phyloP scores from a whole-genome alignment of 352 stramenopile species.

The Pythium diclinum region DNA sequence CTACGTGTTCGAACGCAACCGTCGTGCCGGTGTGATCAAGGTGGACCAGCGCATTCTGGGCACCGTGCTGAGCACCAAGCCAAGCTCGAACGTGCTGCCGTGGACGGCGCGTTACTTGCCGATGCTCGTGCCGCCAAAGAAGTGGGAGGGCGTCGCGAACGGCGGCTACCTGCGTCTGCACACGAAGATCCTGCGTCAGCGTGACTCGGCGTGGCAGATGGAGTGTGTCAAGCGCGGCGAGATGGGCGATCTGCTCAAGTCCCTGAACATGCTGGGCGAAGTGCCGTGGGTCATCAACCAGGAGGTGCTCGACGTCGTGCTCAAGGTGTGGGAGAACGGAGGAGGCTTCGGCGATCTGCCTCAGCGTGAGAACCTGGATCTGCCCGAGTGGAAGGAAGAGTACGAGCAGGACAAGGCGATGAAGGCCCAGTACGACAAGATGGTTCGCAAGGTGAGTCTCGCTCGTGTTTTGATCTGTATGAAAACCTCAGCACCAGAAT shows the following conservation, averaged over 20 bases:
- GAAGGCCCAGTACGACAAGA: conserved; percentile 59
- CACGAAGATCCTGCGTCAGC: conserved; percentile 92
- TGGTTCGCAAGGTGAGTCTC: conserved; percentile 64
- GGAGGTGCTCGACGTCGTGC: conserved; percentile 89
- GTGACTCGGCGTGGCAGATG: conserved; percentile 79
- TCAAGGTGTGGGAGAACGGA: conserved; percentile 89
- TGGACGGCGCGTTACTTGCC: conserved; percentile 90
- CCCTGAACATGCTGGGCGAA: conserved; percentile 91
- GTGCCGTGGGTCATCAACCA: conserved; percentile 96
- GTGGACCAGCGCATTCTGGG: conserved; percentile 62
- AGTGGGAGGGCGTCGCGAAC: conserved; percentile 87
- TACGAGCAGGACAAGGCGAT: conserved; percentile 65
- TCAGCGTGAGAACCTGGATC: conserved; percentile 53
- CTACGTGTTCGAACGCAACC: conserved; percentile 80
- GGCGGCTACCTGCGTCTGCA: conserved; percentile 93
- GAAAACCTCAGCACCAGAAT: conserved; percentile 62
- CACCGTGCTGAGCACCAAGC: conserved; percentile 48
- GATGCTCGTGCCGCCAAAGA: conserved; percentile 95
- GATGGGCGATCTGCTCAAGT: conserved; percentile 82
- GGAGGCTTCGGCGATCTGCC: conserved; percentile 94
- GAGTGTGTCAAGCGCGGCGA: conserved; percentile 88
- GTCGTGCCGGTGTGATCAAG: conserved; percentile 73
- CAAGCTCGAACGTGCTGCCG: conserved; percentile 57
- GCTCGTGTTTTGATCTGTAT: conserved; percentile 9
- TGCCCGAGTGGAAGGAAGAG: conserved; percentile 63